phyloP scores from a whole-genome alignment of 371 early-diverging fungal genomes.

The Mortierella sp. region DNA sequence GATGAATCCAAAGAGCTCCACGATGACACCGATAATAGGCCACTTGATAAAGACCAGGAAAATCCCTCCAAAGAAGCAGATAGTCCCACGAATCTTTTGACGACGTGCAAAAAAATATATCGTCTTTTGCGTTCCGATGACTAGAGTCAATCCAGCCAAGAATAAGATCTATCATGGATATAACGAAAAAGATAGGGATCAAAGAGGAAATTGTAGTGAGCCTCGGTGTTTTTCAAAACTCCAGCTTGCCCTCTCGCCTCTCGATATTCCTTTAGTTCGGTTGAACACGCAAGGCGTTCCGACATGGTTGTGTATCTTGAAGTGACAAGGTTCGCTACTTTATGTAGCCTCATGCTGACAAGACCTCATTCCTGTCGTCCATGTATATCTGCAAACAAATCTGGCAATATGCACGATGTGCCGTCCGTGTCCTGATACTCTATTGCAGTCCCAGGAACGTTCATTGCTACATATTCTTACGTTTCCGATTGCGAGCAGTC shows the following conservation, averaged over 20 bases:
- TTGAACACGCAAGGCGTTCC: no score
- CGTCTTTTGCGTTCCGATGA: slow-evolving; percentile 91
- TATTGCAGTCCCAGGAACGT: not conserved
- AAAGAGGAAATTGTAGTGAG: no score
- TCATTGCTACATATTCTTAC: slow-evolving; percentile 60
- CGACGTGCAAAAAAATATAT: slow-evolving; percentile 83
- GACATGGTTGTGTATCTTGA: no score
- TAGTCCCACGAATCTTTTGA: slow-evolving; percentile 89
- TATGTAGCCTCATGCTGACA: no score
- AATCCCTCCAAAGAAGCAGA: slow-evolving; percentile 94
- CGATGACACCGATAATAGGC: slow-evolving; percentile 89
- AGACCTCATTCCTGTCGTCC: no score
- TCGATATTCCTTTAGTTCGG: no score
- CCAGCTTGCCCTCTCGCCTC: no score
- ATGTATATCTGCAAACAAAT: not conserved
- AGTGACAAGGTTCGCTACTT: no score
- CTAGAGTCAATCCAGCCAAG: slow-evolving; percentile 85
- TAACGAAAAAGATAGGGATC: not conserved
- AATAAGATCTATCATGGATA: slow-evolving; percentile 82
- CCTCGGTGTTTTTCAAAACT: no score
- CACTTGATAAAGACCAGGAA: slow-evolving; percentile 87
- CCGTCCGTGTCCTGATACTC: not conserved
- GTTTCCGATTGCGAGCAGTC: slow-evolving; percentile 96
- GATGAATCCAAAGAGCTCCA: slow-evolving; percentile 94
- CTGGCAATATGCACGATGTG: not conserved